Percentiles rank a stretch among this genome's conserved stretches.
Evolutionary conservation across 2,329 filamentous ascomycete species (phyloP).

Genomic region (Colletotrichum sp.): DNA sequence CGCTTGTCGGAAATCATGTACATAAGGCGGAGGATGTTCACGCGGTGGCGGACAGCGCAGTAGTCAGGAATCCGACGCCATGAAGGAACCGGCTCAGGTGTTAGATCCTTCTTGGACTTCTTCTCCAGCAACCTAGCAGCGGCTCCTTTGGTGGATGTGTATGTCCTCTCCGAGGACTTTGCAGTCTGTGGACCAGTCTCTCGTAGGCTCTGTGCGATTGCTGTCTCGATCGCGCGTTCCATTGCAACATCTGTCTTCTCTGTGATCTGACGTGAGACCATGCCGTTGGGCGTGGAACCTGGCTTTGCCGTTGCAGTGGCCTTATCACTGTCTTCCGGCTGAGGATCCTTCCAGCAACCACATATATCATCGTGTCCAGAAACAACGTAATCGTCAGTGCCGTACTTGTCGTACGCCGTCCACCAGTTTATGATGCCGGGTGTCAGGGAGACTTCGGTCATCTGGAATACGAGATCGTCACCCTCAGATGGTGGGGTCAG

Average conservation of each 20-base stretch:
- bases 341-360: constrained; percentile 26
- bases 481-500: constrained; percentile 67
- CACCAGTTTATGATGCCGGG: constrained; percentile 62
- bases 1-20: constrained; percentile 60
- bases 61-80: constrained; percentile 59
- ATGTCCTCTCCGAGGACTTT: neutral
- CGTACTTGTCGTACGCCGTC: constrained; percentile 38
- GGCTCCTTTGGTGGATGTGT: neutral
- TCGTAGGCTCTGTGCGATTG: neutral
- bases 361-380: constrained; percentile 48
- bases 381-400: constrained; percentile 33
- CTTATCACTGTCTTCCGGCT: neutral
- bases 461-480: constrained; percentile 64
- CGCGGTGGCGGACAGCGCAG: constrained; percentile 66
- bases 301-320: neutral
- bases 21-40: constrained; percentile 67
- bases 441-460: constrained; percentile 64
- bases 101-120: constrained; percentile 24
- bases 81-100: constrained; percentile 21
- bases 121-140: constrained; percentile 20
- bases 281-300: neutral
- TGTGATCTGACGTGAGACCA: neutral
- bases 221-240: neutral
- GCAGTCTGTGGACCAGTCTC: neutral
- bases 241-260: neutral